A percentile compares a stretch with the other conserved stretches of the same genome.
phyloP scores from a whole-genome alignment of 2,329 filamentous ascomycete species.

The Cordyceps militaris region DNA sequence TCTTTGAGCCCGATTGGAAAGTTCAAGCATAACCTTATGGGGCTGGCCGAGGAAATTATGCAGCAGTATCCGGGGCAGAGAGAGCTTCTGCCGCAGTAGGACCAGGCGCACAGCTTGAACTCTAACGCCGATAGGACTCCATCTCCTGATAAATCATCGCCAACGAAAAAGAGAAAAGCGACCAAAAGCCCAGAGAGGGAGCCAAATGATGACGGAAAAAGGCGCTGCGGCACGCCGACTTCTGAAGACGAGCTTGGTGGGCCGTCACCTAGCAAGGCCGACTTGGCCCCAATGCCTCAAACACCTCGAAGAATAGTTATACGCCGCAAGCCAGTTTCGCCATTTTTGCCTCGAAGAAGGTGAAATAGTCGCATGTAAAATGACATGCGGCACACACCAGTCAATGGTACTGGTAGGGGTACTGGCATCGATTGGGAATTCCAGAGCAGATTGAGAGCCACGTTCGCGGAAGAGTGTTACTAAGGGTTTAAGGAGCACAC shows the following conservation, averaged over 20 bases:
- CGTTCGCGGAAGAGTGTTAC: too few species aligned
- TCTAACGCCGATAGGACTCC: neutral
- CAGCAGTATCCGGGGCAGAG: neutral
- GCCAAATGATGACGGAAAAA: neutral
- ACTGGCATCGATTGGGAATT: too few species aligned
- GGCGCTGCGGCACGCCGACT: neutral
- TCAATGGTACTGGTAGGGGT: too few species aligned
- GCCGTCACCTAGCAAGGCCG: neutral
- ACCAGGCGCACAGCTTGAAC: neutral
- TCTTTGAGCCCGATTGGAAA: slow-evolving; percentile 1
- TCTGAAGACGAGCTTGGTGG: neutral
- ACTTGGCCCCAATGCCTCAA: neutral
- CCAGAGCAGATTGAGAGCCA: too few species aligned
- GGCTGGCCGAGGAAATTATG: slow-evolving; percentile 2
- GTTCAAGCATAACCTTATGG: slow-evolving; percentile 9
- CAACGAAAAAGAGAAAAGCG: neutral
- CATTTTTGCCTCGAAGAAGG: neutral
- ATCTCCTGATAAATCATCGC: neutral
- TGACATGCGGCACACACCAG: too few species aligned
- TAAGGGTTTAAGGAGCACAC: too few species aligned
- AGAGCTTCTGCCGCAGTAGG: neutral
- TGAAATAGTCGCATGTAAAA: too few species aligned
- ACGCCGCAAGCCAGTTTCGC: slow-evolving; percentile 4
- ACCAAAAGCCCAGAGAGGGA: neutral
- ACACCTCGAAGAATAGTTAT: slow-evolving; percentile 1